Percentiles rank a stretch among this genome's conserved stretches.
Evolutionary conservation across 768 basidiomycete species (phyloP).

Genomic region (Suillus hirtellus): DNA sequence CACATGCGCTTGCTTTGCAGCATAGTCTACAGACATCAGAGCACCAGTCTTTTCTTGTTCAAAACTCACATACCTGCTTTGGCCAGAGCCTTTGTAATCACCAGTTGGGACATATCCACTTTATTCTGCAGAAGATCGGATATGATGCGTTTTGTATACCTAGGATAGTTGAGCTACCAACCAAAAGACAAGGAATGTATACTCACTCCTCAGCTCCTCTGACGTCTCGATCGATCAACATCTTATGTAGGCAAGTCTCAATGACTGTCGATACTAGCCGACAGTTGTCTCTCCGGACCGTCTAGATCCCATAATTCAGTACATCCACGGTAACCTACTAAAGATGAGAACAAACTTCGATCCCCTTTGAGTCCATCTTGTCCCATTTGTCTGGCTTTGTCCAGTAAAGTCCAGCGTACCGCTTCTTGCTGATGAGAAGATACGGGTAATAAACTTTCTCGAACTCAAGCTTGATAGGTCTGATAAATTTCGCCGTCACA

Average conservation of each 20-base stretch:
- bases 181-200: background rate
- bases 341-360: slow-evolving; percentile 65
- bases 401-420: slow-evolving; percentile 99
- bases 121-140: slow-evolving; percentile 94
- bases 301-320: slow-evolving; percentile 48
- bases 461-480: slow-evolving; percentile 98
- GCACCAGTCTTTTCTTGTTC: background rate
- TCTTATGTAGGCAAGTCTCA: slow-evolving; percentile 96
- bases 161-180: slow-evolving; percentile 33
- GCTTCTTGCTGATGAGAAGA: slow-evolving; percentile 96
- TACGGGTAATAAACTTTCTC: slow-evolving; percentile 99
- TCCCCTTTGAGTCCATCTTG: slow-evolving; percentile 99
- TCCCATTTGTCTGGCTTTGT: slow-evolving; percentile 93
- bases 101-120: slow-evolving; percentile 97
- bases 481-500: slow-evolving; percentile 88
- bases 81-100: slow-evolving; percentile 95
- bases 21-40: slow-evolving; percentile 64
- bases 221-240: slow-evolving; percentile 95
- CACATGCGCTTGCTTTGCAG: slow-evolving; percentile 93
- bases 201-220: slow-evolving; percentile 88
- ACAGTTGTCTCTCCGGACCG: slow-evolving; percentile 97
- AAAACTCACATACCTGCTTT: slow-evolving; percentile 62
- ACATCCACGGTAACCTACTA: background rate
- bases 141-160: slow-evolving; percentile 92
- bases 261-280: slow-evolving; percentile 98